Evolutionary conservation across 352 stramenopile genomes (phyloP).

Genomic region (Phytophthora capsici): DNA sequence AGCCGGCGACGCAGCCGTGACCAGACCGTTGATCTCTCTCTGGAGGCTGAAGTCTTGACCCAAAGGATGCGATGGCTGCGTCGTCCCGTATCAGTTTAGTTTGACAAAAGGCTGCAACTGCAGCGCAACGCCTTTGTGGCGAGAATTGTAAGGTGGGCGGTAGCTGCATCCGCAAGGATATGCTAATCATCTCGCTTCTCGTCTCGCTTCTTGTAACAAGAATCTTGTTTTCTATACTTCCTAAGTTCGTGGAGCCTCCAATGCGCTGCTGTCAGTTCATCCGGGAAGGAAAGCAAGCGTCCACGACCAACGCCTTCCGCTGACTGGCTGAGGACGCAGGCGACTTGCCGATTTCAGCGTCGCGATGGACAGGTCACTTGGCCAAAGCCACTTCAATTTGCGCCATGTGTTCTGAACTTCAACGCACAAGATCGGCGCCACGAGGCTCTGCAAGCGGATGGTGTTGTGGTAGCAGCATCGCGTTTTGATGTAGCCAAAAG

Average conservation of each 20-base stretch:
- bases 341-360: background rate
- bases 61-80: constrained; percentile 3
- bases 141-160: constrained; percentile 23
- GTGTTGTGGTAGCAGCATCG: constrained; percentile 4
- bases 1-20: constrained; percentile 9
- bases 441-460: background rate
- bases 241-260: constrained; percentile 1
- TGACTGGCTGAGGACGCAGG: constrained; percentile 5
- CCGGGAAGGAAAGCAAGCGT: background rate
- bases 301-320: constrained; percentile 10
- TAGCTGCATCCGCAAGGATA: constrained; percentile 21
- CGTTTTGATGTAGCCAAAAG: constrained; percentile 18
- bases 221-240: constrained; percentile 1
- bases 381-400: constrained; percentile 26
- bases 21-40: background rate
- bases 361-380: constrained; percentile 12
- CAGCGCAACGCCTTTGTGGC: constrained; percentile 12
- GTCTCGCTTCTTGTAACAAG: constrained; percentile 11
- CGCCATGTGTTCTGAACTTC: constrained; percentile 28
- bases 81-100: constrained; percentile 7
- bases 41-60: background rate
- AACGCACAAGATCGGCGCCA: constrained; percentile 21
- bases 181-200: constrained; percentile 19
- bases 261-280: constrained; percentile 4
- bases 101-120: constrained; percentile 4